Conservation (phyloP, 306 rosid genomes). For the Ceratonia siliqua region DNA sequence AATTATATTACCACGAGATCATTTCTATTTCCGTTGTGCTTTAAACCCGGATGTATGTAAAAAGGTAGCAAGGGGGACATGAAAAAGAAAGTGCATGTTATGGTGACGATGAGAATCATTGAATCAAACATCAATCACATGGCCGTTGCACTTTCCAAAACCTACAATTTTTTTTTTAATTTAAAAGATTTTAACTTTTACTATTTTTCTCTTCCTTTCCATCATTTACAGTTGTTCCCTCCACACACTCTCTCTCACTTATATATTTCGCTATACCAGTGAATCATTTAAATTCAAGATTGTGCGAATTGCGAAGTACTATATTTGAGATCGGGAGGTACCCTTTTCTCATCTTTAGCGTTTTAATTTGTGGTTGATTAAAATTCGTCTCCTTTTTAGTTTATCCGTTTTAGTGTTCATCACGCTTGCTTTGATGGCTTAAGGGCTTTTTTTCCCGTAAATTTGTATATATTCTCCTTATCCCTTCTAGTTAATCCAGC, state of each 20-base stretch:
- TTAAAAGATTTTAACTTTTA: too few relatives aligned
- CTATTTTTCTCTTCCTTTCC: background rate
- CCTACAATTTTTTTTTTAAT: too few relatives aligned
- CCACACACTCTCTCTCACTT: constrained; percentile 39
- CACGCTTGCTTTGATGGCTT: background rate
- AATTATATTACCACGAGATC: too few relatives aligned
- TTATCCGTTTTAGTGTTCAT: constrained; percentile 33
- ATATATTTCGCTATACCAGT: background rate
- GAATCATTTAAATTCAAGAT: constrained; percentile 18
- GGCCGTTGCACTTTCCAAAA: constrained; percentile 20
- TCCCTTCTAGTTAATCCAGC: too few relatives aligned
- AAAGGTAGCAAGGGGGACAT: too few relatives aligned
- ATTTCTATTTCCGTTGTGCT: too few relatives aligned
- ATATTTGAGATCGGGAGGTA: constrained; percentile 37
- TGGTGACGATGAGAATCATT: too few relatives aligned
- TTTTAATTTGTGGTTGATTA: background rate
- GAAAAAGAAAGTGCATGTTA: too few relatives aligned
- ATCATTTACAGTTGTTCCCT: constrained; percentile 53
- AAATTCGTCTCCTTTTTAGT: background rate
- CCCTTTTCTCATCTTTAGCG: constrained; percentile 34
- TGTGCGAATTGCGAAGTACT: background rate
- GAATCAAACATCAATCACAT: too few relatives aligned
- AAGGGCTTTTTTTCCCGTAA: background rate
- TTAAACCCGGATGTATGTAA: too few relatives aligned
- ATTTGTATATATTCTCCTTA: background rate